A percentile compares a stretch with the other conserved stretches of the same genome.
Evolutionary conservation across 495 filamentous ascomycete genomes (phyloP).

Genomic region (Paragyromitra xinjiangensis): DNA sequence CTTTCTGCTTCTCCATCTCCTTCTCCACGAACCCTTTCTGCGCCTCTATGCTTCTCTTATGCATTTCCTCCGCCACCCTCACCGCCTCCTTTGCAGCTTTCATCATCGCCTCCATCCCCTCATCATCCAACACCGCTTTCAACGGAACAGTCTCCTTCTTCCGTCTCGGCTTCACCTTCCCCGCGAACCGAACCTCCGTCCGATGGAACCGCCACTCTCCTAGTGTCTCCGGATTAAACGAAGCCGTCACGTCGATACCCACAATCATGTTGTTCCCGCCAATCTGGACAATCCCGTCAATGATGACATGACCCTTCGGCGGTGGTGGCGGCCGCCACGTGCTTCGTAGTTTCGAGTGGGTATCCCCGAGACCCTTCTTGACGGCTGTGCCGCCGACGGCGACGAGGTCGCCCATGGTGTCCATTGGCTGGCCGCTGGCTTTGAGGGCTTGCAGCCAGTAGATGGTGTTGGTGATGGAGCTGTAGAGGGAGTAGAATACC

Average conservation of each 20-base stretch:
- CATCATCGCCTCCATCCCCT: slow-evolving; percentile 5
- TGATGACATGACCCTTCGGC: slow-evolving; percentile 50
- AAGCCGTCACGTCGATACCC: slow-evolving; percentile 50
- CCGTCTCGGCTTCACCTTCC: slow-evolving; percentile 2
- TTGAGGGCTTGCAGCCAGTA: slow-evolving; percentile 31
- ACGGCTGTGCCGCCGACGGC: slow-evolving; percentile 30
- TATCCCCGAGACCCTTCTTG: slow-evolving; percentile 25
- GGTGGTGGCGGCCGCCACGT: slow-evolving; percentile 43
- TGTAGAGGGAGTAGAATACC: slow-evolving; percentile 47
- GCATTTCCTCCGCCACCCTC: slow-evolving; percentile 31
- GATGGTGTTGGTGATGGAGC: slow-evolving; percentile 33
- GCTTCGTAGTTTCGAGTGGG: slow-evolving; percentile 22
- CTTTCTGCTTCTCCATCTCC: not conserved
- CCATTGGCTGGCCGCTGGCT: slow-evolving; percentile 8
- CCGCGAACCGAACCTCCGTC: slow-evolving; percentile 51
- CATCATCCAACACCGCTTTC: not conserved
- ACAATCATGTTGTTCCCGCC: slow-evolving; percentile 47
- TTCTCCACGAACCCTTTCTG: slow-evolving; percentile 26
- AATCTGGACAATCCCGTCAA: slow-evolving; percentile 55
- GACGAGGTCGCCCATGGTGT: slow-evolving; percentile 35
- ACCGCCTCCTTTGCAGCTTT: slow-evolving; percentile 7
- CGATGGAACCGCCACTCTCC: slow-evolving; percentile 45
- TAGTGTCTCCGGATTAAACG: slow-evolving; percentile 50
- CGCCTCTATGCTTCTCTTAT: slow-evolving; percentile 9
- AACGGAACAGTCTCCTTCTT: not conserved